Percentiles rank a stretch among this genome's conserved stretches.
These are phyloP conservation scores for Cornus controversa DNA, from an alignment of 148 eudicot genomes.

Conservation along the genomic window DNA sequence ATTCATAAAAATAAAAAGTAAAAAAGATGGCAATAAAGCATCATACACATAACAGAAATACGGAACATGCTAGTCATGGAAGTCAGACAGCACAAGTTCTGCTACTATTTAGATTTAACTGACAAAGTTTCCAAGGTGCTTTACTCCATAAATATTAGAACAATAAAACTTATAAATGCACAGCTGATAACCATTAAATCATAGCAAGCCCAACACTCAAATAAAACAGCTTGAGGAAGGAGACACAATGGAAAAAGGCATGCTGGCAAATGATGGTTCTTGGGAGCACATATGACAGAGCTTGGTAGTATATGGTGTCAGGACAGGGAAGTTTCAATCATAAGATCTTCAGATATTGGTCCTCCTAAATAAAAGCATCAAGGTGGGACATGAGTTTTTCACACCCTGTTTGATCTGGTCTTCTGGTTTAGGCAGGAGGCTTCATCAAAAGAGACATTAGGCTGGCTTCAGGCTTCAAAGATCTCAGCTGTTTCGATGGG, in stretches of 20 bases:
- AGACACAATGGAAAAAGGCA: conserved; percentile 35
- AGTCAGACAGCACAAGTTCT: background rate
- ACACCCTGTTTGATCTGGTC: conserved; percentile 79
- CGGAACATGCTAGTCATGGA: background rate
- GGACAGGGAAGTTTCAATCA: conserved; percentile 69
- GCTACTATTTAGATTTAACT: background rate
- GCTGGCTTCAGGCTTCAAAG: conserved; percentile 90
- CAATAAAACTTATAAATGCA: background rate
- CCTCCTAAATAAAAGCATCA: conserved; percentile 67
- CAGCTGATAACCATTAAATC: conserved; percentile 23
- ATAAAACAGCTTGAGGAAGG: conserved; percentile 25
- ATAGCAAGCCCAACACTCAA: conserved; percentile 11
- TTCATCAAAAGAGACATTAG: conserved; percentile 62
- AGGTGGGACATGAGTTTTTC: conserved; percentile 66
- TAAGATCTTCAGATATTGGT: conserved; percentile 64
- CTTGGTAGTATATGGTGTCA: conserved; percentile 59
- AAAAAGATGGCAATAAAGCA: background rate
- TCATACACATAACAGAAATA: background rate
- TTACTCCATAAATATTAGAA: conserved; percentile 10
- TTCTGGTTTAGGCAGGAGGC: conserved; percentile 90
- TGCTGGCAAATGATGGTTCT: conserved; percentile 59
- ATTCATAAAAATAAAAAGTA: too few species aligned
- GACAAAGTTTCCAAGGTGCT: background rate
- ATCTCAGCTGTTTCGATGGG: conserved; percentile 84
- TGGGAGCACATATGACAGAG: conserved; percentile 49